These are phyloP conservation scores for Lupinus albus DNA, from an alignment of 306 rosid genomes.

Conservation along the genomic window DNA sequence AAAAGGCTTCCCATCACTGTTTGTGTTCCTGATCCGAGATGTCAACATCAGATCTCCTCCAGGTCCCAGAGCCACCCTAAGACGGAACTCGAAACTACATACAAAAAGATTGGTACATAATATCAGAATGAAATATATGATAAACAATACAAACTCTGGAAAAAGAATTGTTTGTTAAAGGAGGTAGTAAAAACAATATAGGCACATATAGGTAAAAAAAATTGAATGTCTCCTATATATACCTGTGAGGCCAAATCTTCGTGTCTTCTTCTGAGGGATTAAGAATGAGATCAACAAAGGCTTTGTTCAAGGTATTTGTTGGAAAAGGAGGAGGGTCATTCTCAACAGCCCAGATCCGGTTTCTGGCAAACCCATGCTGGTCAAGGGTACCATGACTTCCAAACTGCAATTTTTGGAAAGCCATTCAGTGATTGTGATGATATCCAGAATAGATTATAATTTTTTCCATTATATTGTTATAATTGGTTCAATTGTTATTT, in stretches of 20 bases:
- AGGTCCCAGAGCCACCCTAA: conserved; percentile 87
- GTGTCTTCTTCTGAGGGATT: conserved; percentile 76
- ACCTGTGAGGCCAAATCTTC: conserved; percentile 90
- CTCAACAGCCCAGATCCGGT: conserved; percentile 72
- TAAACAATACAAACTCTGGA: conserved; percentile 20
- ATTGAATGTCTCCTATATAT: conserved; percentile 16
- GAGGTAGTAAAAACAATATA: background rate
- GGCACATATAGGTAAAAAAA: conserved; percentile 8
- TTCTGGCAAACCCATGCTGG: conserved; percentile 87
- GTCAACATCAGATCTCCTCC: conserved; percentile 89
- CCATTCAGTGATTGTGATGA: conserved; percentile 9
- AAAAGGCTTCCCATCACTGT: conserved; percentile 87
- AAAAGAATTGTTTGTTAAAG: background rate
- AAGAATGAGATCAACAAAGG: conserved; percentile 85
- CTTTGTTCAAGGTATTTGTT: conserved; percentile 56
- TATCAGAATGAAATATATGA: conserved; percentile 23
- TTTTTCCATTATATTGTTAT: background rate
- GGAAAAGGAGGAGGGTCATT: conserved; percentile 76
- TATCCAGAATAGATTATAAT: conserved; percentile 24
- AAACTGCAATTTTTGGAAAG: conserved; percentile 58
- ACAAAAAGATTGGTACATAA: conserved; percentile 37
- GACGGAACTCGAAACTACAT: conserved; percentile 82
- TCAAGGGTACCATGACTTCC: conserved; percentile 68
- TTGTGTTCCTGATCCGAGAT: conserved; percentile 89
- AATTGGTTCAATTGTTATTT: background rate